A percentile compares a stretch with the other conserved stretches of the same genome.
Conservation (phyloP, 805 yeast genomes). For the Pichia cabralensis region DNA sequence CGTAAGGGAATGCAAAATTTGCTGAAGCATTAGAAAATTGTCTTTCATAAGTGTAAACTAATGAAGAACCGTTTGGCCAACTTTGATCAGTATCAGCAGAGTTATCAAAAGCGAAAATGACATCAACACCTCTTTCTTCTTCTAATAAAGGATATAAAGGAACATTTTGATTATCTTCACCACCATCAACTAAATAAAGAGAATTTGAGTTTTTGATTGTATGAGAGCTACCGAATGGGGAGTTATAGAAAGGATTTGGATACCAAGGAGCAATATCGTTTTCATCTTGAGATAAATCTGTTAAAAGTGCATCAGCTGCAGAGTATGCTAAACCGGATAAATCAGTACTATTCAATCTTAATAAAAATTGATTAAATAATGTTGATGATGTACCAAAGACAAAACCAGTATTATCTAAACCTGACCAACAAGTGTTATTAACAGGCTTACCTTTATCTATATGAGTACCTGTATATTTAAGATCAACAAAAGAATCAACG, state of each 20-base stretch:
- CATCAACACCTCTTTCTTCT: conserved; percentile 50
- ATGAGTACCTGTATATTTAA: conserved; percentile 61
- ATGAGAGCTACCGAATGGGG: conserved; percentile 28
- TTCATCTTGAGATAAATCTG: conserved; percentile 32
- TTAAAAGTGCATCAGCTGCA: conserved; percentile 37
- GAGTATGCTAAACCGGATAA: conserved; percentile 36
- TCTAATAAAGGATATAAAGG: conserved; percentile 60
- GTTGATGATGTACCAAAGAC: conserved; percentile 78
- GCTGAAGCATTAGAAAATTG: conserved; percentile 45
- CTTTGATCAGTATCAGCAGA: conserved; percentile 48
- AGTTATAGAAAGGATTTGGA: conserved; percentile 61
- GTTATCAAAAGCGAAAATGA: conserved; percentile 56
- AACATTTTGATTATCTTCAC: conserved; percentile 64
- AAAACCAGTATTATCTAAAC: conserved; percentile 76
- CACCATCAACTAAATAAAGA: conserved; percentile 65
- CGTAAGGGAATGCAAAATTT: conserved; percentile 66
- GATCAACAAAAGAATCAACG: conserved; percentile 51
- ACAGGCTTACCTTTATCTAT: conserved; percentile 49
- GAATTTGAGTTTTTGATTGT: conserved; percentile 31
- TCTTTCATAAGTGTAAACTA: conserved; percentile 46
- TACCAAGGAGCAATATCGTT: conserved; percentile 60
- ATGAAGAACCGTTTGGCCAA: conserved; percentile 65
- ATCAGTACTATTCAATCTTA: conserved; percentile 47
- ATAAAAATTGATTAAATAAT: conserved; percentile 58
- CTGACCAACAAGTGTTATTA: conserved; percentile 41